Evolutionary conservation across 805 yeast species (phyloP).

Genomic region (Metschnikowia picachoensis): DNA sequence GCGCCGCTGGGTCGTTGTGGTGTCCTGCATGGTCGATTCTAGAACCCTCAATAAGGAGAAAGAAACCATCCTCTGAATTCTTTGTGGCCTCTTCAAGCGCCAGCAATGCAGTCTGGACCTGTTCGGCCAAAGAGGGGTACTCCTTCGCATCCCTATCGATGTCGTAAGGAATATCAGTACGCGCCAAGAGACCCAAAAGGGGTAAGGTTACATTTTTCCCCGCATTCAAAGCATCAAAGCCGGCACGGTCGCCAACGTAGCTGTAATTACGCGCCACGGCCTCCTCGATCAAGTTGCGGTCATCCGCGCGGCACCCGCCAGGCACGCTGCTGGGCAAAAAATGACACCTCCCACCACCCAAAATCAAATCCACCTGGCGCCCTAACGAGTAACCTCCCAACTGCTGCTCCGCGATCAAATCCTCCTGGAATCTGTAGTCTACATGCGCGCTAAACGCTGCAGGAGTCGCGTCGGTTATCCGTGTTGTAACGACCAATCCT

Average conservation of each 20-base stretch:
- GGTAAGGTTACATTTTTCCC: conserved; percentile 74
- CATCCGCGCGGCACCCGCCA: conserved; percentile 72
- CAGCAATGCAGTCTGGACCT: conserved; percentile 67
- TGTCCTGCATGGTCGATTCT: conserved; percentile 96
- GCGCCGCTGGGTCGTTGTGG: conserved; percentile 90
- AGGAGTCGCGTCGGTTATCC: conserved; percentile 94
- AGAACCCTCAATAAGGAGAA: conserved; percentile 84
- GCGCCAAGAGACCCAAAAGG: conserved; percentile 69
- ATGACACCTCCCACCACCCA: conserved; percentile 91
- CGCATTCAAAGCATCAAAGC: conserved; percentile 49
- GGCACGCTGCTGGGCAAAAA: conserved; percentile 50
- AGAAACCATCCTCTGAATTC: conserved; percentile 79
- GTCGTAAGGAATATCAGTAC: conserved; percentile 78
- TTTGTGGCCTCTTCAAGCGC: conserved; percentile 64
- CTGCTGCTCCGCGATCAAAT: conserved; percentile 82
- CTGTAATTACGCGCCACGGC: conserved; percentile 55
- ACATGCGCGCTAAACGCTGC: conserved; percentile 85
- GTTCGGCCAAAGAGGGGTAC: conserved; percentile 78
- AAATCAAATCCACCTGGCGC: conserved; percentile 71
- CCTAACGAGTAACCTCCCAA: conserved; percentile 81
- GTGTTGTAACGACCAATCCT: conserved; percentile 88
- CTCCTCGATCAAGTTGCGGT: conserved; percentile 60
- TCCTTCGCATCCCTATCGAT: conserved; percentile 60
- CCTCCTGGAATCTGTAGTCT: conserved; percentile 72
- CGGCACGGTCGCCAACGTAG: conserved; percentile 55